Evolutionary conservation across 495 filamentous ascomycete species (phyloP).

Genomic region (Hypoxylon subgilvum): DNA sequence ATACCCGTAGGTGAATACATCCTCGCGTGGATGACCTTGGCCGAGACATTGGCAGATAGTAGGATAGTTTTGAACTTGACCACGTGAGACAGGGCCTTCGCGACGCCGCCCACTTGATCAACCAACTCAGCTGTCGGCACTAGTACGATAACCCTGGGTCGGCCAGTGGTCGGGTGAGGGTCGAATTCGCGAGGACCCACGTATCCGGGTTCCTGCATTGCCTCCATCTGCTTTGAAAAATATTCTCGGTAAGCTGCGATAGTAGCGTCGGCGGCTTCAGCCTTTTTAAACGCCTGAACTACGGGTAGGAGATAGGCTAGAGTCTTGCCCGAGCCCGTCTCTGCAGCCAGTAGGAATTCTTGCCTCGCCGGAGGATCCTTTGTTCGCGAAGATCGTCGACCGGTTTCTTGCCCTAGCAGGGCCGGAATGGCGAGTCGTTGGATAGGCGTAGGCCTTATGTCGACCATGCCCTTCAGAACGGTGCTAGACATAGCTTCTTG

Average conservation of each 20-base stretch:
- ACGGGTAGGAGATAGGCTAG: slow-evolving; percentile 85
- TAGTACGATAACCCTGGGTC: slow-evolving; percentile 83
- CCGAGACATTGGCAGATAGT: slow-evolving; percentile 75
- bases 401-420: slow-evolving; percentile 60
- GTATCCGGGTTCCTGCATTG: slow-evolving; percentile 55
- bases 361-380: slow-evolving; percentile 51
- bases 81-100: slow-evolving; percentile 80
- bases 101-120: slow-evolving; percentile 77
- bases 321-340: slow-evolving; percentile 97
- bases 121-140: slow-evolving; percentile 95
- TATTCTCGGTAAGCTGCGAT: slow-evolving; percentile 59
- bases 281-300: slow-evolving; percentile 80
- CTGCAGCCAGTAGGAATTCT: slow-evolving; percentile 88
- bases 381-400: slow-evolving; percentile 20
- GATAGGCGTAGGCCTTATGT: slow-evolving; percentile 81
- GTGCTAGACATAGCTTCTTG: slow-evolving; percentile 72
- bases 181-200: slow-evolving; percentile 63
- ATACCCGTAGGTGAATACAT: slow-evolving; percentile 82
- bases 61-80: slow-evolving; percentile 81
- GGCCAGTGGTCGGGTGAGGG: slow-evolving; percentile 71
- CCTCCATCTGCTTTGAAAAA: slow-evolving; percentile 50
- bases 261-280: slow-evolving; percentile 68
- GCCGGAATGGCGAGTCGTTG: slow-evolving; percentile 86
- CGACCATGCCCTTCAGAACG: slow-evolving; percentile 71
- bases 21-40: slow-evolving; percentile 81